phyloP scores from a whole-genome alignment of 2,329 filamentous ascomycete species.

The Clarireedia sp. region DNA sequence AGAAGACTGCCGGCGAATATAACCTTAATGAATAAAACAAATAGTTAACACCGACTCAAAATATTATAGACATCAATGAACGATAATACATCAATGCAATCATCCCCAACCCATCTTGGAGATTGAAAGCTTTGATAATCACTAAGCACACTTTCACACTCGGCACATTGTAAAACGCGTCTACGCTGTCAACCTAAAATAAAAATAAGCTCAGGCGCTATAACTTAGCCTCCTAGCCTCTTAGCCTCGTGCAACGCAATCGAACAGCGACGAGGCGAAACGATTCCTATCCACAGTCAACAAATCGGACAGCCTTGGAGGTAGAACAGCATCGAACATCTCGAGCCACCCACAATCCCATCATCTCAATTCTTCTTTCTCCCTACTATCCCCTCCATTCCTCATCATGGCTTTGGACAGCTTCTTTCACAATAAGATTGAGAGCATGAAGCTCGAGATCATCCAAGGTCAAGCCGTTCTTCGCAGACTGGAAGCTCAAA shows the following conservation, averaged over 20 bases:
- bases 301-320: constrained; percentile 8
- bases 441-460: constrained; percentile 99
- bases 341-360: background rate
- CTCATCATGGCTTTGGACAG: constrained; percentile 92
- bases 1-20: too few relatives aligned
- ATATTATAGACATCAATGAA: too few relatives aligned
- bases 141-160: too few relatives aligned
- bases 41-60: too few relatives aligned
- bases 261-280: background rate
- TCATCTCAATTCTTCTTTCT: background rate
- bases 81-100: too few relatives aligned
- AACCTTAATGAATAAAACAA: too few relatives aligned
- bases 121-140: too few relatives aligned
- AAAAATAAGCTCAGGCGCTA: background rate
- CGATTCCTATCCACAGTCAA: background rate
- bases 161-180: background rate
- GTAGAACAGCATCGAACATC: background rate
- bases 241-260: background rate
- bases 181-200: constrained; percentile 2
- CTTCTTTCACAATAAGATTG: constrained; percentile 99
- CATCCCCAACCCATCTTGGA: too few relatives aligned
- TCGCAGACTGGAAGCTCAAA: constrained; percentile 89
- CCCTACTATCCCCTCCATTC: background rate
- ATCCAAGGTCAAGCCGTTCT: constrained; percentile 96
- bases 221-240: background rate